phyloP scores from a whole-genome alignment of 2,329 filamentous ascomycete genomes.

The Curvularia spicifera region DNA sequence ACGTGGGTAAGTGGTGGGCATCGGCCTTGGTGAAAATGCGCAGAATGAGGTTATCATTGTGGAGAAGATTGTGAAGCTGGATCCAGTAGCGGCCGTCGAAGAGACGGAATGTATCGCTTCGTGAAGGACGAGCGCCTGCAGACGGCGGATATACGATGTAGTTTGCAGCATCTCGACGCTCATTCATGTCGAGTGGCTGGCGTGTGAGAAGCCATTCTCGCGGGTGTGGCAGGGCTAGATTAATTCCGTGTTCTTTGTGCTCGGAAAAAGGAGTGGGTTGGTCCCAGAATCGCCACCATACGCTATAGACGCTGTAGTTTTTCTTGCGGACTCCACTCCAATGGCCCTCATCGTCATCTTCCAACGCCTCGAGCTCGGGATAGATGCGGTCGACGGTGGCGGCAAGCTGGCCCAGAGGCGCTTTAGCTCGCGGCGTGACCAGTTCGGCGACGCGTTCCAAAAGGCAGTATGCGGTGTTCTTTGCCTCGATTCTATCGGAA shows the following conservation, averaged over 20 bases:
- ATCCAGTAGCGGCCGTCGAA: constrained; percentile 66
- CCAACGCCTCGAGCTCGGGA: constrained; percentile 29
- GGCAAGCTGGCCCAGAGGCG: constrained; percentile 54
- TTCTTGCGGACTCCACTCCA: constrained; percentile 13
- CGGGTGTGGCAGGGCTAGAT: constrained; percentile 9
- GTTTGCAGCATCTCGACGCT: neutral
- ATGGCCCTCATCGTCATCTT: neutral
- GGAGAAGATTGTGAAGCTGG: constrained; percentile 49
- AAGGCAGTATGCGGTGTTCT: constrained; percentile 50
- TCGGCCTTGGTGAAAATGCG: constrained; percentile 41
- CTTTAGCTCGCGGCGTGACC: constrained; percentile 55
- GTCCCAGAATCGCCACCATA: constrained; percentile 37
- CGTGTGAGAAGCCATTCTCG: constrained; percentile 39
- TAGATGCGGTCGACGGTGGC: constrained; percentile 53
- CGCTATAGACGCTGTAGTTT: constrained; percentile 28
- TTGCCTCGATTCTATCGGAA: constrained; percentile 28
- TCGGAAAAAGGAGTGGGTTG: constrained; percentile 21
- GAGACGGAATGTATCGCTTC: constrained; percentile 48
- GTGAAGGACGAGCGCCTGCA: neutral
- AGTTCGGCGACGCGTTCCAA: constrained; percentile 58
- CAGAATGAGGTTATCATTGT: constrained; percentile 44
- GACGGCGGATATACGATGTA: constrained; percentile 21
- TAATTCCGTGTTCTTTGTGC: constrained; percentile 8
- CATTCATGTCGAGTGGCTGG: constrained; percentile 24
- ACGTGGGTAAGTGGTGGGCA: constrained; percentile 10